These are phyloP conservation scores for Zelopaecilomyces penicillatus DNA, from an alignment of 2,329 filamentous ascomycete genomes.

Conservation along the genomic window DNA sequence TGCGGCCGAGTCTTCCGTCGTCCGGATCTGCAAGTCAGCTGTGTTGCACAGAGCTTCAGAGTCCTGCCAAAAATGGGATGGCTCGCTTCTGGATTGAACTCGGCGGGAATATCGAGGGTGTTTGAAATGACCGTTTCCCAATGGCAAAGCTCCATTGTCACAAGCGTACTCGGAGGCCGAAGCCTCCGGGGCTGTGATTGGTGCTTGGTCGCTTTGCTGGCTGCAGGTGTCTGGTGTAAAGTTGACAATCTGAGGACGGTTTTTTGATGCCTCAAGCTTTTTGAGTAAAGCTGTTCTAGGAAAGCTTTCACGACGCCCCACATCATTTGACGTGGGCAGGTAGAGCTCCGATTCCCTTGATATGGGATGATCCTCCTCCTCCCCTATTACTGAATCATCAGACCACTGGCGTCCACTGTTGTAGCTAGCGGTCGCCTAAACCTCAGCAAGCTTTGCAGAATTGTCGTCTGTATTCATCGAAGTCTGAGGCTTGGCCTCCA, in stretches of 20 bases:
- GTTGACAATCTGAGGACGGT: too few relatives aligned
- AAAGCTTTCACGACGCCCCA: too few relatives aligned
- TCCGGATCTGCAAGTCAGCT: not conserved
- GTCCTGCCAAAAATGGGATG: slow-evolving; percentile 19
- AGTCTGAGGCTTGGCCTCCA: not conserved
- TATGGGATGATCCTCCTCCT: too few relatives aligned
- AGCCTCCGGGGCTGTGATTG: too few relatives aligned
- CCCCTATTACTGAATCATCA: slow-evolving; percentile 19
- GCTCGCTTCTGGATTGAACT: slow-evolving; percentile 41
- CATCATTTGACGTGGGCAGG: too few relatives aligned
- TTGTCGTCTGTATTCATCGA: not conserved
- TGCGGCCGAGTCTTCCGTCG: not conserved
- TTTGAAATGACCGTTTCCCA: slow-evolving; percentile 18
- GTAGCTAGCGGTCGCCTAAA: slow-evolving; percentile 2
- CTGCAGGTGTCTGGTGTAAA: too few relatives aligned
- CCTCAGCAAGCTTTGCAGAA: not conserved
- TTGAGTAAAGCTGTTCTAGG: too few relatives aligned
- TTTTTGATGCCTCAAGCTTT: too few relatives aligned
- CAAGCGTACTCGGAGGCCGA: too few relatives aligned
- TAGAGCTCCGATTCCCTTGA: too few relatives aligned
- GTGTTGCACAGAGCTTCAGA: slow-evolving; percentile 9
- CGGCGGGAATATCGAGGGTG: slow-evolving; percentile 34
- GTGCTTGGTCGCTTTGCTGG: too few relatives aligned
- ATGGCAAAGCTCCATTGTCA: not conserved
- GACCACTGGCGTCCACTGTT: slow-evolving; percentile 17